A percentile compares a stretch with the other conserved stretches of the same genome.
Conservation (phyloP, 2,329 filamentous ascomycete species). For the Aspergillus sp. region DNA sequence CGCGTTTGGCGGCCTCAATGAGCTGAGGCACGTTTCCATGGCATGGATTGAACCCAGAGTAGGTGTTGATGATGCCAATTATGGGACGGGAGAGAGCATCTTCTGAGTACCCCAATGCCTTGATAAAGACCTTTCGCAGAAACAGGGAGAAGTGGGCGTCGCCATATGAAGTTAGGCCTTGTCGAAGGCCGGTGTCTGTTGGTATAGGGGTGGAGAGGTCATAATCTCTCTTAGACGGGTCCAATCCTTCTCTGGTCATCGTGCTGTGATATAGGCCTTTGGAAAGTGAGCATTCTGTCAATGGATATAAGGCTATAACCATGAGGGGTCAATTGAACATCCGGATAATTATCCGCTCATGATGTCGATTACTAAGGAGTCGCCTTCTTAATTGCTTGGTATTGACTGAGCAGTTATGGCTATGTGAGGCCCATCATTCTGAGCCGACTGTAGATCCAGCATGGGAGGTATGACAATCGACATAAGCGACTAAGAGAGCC, state of each 20-base stretch:
- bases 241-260: background rate
- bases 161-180: constrained; percentile 66
- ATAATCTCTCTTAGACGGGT: constrained; percentile 47
- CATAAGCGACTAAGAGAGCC: no score
- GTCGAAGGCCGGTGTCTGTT: constrained; percentile 55
- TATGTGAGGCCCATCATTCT: no score
- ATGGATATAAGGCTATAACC: no score
- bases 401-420: no score
- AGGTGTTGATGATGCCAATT: constrained; percentile 72
- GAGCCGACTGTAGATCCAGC: no score
- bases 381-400: no score
- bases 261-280: background rate
- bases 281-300: no score
- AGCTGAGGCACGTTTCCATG: constrained; percentile 70
- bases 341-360: no score
- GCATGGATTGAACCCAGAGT: constrained; percentile 71
- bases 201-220: constrained; percentile 55
- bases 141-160: constrained; percentile 74
- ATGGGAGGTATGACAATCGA: no score
- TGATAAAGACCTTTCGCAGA: constrained; percentile 73
- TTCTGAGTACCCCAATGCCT: constrained; percentile 70
- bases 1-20: constrained; percentile 67
- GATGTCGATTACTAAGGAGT: no score
- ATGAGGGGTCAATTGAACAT: no score
- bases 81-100: constrained; percentile 68